Conservation (phyloP, 495 filamentous ascomycete genomes). For the Astrothelium subdiscretum region DNA sequence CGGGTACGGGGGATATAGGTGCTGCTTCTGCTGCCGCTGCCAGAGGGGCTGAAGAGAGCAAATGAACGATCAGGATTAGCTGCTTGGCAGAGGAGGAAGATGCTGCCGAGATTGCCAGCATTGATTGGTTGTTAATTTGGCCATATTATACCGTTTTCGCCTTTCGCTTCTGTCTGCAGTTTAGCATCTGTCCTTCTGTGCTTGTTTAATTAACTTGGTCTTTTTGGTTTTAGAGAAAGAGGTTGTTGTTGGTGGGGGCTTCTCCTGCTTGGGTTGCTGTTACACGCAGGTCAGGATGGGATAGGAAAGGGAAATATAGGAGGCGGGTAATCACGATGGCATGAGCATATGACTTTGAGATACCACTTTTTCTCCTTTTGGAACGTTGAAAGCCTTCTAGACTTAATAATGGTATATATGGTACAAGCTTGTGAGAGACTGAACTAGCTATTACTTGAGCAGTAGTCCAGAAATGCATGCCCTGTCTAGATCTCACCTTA, state of each 20-base stretch:
- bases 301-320: background rate
- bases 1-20: background rate
- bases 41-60: background rate
- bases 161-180: background rate
- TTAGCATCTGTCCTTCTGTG: background rate
- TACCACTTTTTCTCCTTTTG: background rate
- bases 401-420: too few species aligned
- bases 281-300: background rate
- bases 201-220: background rate
- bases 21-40: too few species aligned
- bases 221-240: background rate
- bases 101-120: background rate
- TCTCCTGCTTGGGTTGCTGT: background rate
- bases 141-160: background rate
- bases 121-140: too few species aligned
- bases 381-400: too few species aligned
- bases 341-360: background rate
- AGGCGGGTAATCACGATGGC: background rate
- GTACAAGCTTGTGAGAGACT: too few species aligned
- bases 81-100: background rate
- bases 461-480: too few species aligned
- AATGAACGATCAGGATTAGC: background rate
- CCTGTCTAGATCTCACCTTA: too few species aligned
- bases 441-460: too few species aligned
- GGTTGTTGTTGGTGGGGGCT: too few species aligned